Evolutionary conservation across 768 basidiomycete genomes (phyloP).

Genomic region (Termitomyces bulborhizus): DNA sequence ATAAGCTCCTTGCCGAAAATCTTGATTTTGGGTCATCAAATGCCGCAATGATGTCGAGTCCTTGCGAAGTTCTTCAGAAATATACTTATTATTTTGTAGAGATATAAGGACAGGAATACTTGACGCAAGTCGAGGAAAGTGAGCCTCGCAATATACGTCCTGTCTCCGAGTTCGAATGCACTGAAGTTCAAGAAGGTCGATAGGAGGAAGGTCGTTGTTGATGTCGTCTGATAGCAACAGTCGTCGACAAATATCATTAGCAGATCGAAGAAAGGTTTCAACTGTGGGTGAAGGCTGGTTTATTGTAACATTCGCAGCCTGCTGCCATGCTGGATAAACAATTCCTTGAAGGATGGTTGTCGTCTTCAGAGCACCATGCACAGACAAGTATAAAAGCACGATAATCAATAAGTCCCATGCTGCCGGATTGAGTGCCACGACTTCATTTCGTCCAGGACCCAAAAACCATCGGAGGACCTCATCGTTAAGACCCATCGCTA

Average conservation of each 20-base stretch:
- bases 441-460: constrained; percentile 59
- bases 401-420: constrained; percentile 63
- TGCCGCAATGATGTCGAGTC: constrained; percentile 48
- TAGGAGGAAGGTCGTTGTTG: constrained; percentile 30
- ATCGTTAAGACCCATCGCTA: constrained; percentile 66
- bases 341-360: constrained; percentile 70
- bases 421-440: constrained; percentile 50
- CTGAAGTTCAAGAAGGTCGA: constrained; percentile 59
- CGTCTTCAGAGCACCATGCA: constrained; percentile 62
- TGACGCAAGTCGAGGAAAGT: constrained; percentile 57
- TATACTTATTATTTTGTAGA: constrained; percentile 53
- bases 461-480: constrained; percentile 69
- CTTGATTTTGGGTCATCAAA: constrained; percentile 51
- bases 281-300: constrained; percentile 33
- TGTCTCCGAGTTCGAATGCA: constrained; percentile 64
- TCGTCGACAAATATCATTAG: constrained; percentile 55
- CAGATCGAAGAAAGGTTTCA: constrained; percentile 50
- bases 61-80: constrained; percentile 44
- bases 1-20: constrained; percentile 74
- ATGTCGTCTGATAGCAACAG: constrained; percentile 53
- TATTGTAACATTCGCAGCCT: constrained; percentile 36
- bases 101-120: constrained; percentile 66
- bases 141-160: constrained; percentile 58
- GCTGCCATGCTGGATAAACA: constrained; percentile 74
- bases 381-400: constrained; percentile 57